Percentiles rank a stretch among this genome's conserved stretches.
phyloP scores from a whole-genome alignment of 2,329 filamentous ascomycete species.

The Aspergillus jensenii region DNA sequence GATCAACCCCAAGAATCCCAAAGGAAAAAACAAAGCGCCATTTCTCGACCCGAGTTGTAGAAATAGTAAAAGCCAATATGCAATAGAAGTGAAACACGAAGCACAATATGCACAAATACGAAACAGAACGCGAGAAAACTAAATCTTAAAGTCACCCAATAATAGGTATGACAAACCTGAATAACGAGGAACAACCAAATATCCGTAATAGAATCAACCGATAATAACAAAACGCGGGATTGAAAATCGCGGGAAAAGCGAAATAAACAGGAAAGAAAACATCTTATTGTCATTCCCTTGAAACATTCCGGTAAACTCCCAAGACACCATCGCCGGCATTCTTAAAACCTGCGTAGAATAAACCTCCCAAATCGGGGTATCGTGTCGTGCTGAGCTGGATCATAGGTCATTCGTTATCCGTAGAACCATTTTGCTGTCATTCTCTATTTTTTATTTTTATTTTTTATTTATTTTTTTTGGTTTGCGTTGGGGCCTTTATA shows the following conservation, averaged over 20 bases:
- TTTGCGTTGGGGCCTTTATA: neutral
- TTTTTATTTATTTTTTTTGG: neutral
- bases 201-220: too few relatives aligned
- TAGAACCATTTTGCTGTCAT: neutral
- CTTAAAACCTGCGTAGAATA: neutral
- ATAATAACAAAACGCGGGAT: neutral
- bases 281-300: neutral
- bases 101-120: neutral
- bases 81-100: too few relatives aligned
- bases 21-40: neutral
- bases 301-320: neutral
- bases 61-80: neutral
- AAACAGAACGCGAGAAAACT: neutral
- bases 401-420: neutral
- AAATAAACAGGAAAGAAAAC: neutral
- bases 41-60: neutral
- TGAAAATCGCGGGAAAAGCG: too few relatives aligned
- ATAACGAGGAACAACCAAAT: too few relatives aligned
- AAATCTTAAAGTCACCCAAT: neutral
- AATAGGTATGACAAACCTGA: too few relatives aligned
- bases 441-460: neutral
- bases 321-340: neutral
- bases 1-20: neutral
- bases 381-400: too few relatives aligned
- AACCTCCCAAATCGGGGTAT: neutral